Conservation (phyloP, 768 basidiomycete species). For the Lactarius akahatsu region DNA sequence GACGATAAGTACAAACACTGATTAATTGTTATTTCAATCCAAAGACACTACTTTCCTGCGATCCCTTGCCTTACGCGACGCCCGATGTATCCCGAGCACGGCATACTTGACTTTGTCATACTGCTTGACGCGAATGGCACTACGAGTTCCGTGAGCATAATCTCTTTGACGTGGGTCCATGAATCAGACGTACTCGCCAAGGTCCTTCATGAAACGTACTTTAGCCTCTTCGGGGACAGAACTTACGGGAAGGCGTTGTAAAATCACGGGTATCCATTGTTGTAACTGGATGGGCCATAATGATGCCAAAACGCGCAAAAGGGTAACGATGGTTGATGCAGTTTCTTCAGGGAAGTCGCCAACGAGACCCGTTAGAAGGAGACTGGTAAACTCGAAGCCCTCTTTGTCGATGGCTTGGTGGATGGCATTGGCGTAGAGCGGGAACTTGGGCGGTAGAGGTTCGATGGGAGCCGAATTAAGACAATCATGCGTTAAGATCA, state of each 20-base stretch:
- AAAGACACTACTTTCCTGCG: conserved; percentile 47
- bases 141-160: conserved; percentile 36
- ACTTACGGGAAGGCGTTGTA: conserved; percentile 66
- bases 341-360: conserved; percentile 89
- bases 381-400: conserved; percentile 67
- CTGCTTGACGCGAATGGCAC: conserved; percentile 62
- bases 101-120: conserved; percentile 83
- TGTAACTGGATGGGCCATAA: conserved; percentile 70
- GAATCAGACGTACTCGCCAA: conserved; percentile 60
- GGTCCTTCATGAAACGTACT: conserved; percentile 67
- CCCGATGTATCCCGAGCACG: conserved; percentile 65
- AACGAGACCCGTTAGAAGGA: conserved; percentile 74
- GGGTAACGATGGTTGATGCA: conserved; percentile 65
- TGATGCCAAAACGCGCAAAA: conserved; percentile 67
- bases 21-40: conserved; percentile 36
- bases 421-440: conserved; percentile 62
- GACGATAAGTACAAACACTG: conserved; percentile 28
- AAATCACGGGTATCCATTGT: conserved; percentile 66
- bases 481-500: conserved; percentile 72
- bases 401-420: conserved; percentile 61
- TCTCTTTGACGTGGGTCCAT: conserved; percentile 10
- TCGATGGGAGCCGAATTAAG: conserved; percentile 46
- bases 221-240: conserved; percentile 64
- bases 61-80: conserved; percentile 72
- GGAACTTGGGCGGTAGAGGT: conserved; percentile 56